Evolutionary conservation across 257 asterid genomes (phyloP).

Genomic region (Knoxia roxburghii): DNA sequence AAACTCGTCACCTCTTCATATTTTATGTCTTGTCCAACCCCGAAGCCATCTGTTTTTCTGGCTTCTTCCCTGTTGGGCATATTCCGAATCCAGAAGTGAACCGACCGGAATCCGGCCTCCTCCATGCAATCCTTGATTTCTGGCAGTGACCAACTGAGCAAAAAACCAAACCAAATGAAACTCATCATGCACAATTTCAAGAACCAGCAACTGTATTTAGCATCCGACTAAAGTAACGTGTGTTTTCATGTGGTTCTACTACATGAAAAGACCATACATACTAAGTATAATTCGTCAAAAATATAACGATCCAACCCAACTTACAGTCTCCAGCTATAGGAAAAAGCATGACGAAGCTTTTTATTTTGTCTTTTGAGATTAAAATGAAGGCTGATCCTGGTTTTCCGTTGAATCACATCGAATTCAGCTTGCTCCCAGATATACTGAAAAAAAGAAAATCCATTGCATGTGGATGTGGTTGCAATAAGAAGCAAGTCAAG

Average conservation of each 20-base stretch:
- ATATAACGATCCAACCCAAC: conserved; percentile 12
- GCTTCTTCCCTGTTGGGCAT: conserved; percentile 84
- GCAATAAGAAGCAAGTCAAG: background rate
- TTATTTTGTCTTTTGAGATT: conserved; percentile 61
- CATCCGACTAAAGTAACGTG: background rate
- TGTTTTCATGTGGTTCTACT: background rate
- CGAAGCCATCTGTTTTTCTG: conserved; percentile 57
- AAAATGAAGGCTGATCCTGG: conserved; percentile 95
- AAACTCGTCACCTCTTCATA: conserved; percentile 82
- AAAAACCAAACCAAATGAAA: conserved; percentile 5
- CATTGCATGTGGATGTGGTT: background rate
- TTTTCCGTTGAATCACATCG: conserved; percentile 78
- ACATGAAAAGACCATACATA: background rate
- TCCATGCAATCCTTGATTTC: conserved; percentile 87
- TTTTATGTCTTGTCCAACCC: conserved; percentile 63
- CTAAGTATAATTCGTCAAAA: background rate
- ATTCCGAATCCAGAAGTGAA: conserved; percentile 78
- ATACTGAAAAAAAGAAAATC: conserved; percentile 38
- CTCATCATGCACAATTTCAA: background rate
- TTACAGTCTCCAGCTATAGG: conserved; percentile 99
- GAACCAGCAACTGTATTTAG: background rate
- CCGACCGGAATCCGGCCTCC: conserved; percentile 79
- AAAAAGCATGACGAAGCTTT: conserved; percentile 86
- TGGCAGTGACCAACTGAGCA: conserved; percentile 87
- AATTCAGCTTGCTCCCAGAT: conserved; percentile 97